These are phyloP conservation scores for Macrocybe sp. DNA, from an alignment of 1,284 basidiomycete genomes.

Conservation along the genomic window DNA sequence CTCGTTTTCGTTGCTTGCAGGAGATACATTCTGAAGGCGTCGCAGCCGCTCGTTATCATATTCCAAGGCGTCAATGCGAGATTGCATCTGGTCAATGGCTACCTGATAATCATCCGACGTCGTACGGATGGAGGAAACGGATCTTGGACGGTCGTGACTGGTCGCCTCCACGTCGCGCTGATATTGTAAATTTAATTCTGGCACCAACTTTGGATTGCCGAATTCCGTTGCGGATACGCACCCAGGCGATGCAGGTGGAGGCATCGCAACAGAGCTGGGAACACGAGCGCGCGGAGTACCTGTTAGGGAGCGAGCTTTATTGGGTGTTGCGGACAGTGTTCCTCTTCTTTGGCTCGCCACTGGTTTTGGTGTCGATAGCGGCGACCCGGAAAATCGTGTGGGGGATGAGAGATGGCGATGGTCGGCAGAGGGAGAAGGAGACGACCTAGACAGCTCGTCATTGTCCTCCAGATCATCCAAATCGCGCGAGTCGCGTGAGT, in stretches of 20 bases:
- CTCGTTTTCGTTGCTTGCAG: constrained; percentile 25
- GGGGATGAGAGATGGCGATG: constrained; percentile 29
- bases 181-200: constrained; percentile 5
- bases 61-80: constrained; percentile 50
- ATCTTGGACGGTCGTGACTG: constrained; percentile 29
- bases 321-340: constrained; percentile 35
- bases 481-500: too few relatives aligned
- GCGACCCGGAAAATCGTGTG: constrained; percentile 41
- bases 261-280: constrained; percentile 75
- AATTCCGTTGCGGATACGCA: constrained; percentile 6
- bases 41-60: constrained; percentile 48
- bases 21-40: constrained; percentile 14
- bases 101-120: constrained; percentile 27
- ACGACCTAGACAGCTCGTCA: constrained; percentile 25
- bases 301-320: constrained; percentile 42
- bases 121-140: constrained; percentile 26
- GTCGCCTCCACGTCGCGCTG: constrained; percentile 24
- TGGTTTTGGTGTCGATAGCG: constrained; percentile 62
- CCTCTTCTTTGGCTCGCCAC: constrained; percentile 29
- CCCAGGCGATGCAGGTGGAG: constrained; percentile 63
- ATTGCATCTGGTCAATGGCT: constrained; percentile 38
- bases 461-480: constrained; percentile 24
- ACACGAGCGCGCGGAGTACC: constrained; percentile 57
- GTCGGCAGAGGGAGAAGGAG: constrained; percentile 32
- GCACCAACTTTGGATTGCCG: background rate